Evolutionary conservation across 148 eudicot genomes (phyloP).

Genomic region (Cornus controversa): DNA sequence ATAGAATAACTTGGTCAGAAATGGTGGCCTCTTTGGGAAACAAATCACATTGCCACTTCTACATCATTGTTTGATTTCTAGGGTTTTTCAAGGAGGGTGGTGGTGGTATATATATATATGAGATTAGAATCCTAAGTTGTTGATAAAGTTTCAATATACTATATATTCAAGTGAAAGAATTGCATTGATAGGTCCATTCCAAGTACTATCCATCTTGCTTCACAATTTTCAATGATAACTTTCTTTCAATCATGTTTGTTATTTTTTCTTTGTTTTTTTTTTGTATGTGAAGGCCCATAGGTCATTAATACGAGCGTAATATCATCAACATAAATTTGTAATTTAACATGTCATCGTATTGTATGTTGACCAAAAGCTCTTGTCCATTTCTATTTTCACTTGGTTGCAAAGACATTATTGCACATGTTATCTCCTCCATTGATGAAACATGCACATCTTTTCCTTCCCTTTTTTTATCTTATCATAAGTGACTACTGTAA

Average conservation of each 20-base stretch:
- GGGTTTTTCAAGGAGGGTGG: neutral
- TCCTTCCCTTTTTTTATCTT: neutral
- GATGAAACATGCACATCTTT: neutral
- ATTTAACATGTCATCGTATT: neutral
- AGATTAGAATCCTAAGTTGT: constrained; percentile 22
- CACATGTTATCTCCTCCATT: constrained; percentile 4
- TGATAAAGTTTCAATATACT: constrained; percentile 4
- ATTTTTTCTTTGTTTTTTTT: neutral
- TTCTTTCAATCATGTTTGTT: neutral
- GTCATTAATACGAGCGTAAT: neutral
- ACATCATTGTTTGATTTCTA: neutral
- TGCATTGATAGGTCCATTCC: neutral
- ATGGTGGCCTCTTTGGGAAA: constrained; percentile 15
- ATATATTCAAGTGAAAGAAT: neutral
- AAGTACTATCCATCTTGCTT: neutral
- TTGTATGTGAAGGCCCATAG: neutral
- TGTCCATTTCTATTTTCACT: constrained; percentile 2
- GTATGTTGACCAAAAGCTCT: neutral
- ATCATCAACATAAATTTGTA: neutral
- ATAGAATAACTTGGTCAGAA: constrained; percentile 7
- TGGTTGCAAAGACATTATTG: neutral
- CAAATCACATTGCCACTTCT: constrained; percentile 8
- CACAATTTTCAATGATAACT: neutral
- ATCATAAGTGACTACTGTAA: neutral
- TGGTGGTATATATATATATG: too few relatives aligned